A percentile compares a stretch with the other conserved stretches of the same genome.
These are phyloP conservation scores for Colletotrichum tropicicola DNA, from an alignment of 2,329 filamentous ascomycete genomes.

Conservation along the genomic window DNA sequence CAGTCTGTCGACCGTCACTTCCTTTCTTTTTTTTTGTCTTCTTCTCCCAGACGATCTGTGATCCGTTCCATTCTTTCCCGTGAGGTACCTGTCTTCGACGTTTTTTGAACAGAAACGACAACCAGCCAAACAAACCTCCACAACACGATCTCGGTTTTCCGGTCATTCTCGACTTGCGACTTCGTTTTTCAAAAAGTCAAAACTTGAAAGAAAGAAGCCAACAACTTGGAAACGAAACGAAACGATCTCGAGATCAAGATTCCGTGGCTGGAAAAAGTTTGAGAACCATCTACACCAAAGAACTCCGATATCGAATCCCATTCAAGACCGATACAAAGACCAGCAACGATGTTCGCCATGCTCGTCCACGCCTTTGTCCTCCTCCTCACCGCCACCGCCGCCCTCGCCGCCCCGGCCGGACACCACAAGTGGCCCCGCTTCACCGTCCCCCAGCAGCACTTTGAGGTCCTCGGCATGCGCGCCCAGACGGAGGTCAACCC, in stretches of 20 bases:
- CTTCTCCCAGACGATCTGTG: conserved; percentile 22
- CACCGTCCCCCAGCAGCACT: conserved; percentile 50
- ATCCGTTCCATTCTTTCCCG: conserved; percentile 29
- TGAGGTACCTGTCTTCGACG: neutral
- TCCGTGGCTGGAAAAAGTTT: neutral
- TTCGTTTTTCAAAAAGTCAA: neutral
- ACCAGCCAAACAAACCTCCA: neutral
- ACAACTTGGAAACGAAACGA: conserved; percentile 4
- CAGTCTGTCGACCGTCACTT: conserved; percentile 27
- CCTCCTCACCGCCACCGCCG: conserved; percentile 40
- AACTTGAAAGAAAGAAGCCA: neutral
- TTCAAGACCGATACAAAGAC: conserved; percentile 14
- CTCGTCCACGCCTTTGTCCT: conserved; percentile 42
- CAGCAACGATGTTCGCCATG: conserved; percentile 41
- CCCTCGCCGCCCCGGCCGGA: conserved; percentile 40
- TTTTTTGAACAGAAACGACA: no score
- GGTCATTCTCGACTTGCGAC: neutral
- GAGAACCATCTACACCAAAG: neutral
- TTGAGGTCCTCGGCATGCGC: conserved; percentile 53
- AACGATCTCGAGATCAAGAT: neutral
- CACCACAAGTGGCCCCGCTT: conserved; percentile 43
- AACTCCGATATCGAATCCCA: no score
- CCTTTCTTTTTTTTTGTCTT: conserved; percentile 18
- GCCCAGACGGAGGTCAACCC: conserved; percentile 49
- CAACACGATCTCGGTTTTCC: neutral